Evolutionary conservation across 2,329 filamentous ascomycete genomes (phyloP), one percentile per base, ranked within the genome.

Genomic region (Alternaria metachromatica): DNA sequence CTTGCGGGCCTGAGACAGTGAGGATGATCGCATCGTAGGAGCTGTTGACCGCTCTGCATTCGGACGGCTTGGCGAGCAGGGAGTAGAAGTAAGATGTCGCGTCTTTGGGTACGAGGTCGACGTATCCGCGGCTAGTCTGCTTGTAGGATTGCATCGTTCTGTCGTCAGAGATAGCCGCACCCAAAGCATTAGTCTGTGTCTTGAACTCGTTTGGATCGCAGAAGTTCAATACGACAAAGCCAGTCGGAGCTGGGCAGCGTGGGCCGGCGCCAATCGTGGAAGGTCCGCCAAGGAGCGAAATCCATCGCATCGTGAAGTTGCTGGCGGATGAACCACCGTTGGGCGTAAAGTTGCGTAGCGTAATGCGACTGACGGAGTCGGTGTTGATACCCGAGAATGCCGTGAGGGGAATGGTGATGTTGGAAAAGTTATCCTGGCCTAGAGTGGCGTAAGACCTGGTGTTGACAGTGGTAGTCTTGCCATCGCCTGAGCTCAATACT

Each of bases 381-480:
- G 30, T 48, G 11, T 45, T 28, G 33, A 63, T 18, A 37, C 60
- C 60, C 4, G 55, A 55, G 60, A 63, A 63, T 28, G 49, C 56
- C 15, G 60, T 50, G 23, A 63, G 25, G 6, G 60, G 60, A 12
- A 63, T 63, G 15, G 60, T 63, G 23, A 63, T 60, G 30, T 63
- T 63, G 11, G 56, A 25, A 10, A 63, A 63, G n/a, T 55, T 37
- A 30, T 49, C 49, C 50, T 63, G 60, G 49, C 43, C 33, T 12
- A 63, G 12, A 7, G 50, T 37, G 5, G 56, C 56, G 28, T 63
- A 63, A 21, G 60, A 55, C 20, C 33, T 55, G 20, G 60, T 63
- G 33, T 28, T 63, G 10, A 63, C 50, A 7, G 56, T 60, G 18
- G 60, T 55, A 8, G 25, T 55, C 13, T 25, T 55, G 11, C 20